Evolutionary conservation across 2,329 filamentous ascomycete genomes (phyloP), one percentile per base, ranked within the genome.

Genomic region (Aspergillaceae sp.): DNA sequence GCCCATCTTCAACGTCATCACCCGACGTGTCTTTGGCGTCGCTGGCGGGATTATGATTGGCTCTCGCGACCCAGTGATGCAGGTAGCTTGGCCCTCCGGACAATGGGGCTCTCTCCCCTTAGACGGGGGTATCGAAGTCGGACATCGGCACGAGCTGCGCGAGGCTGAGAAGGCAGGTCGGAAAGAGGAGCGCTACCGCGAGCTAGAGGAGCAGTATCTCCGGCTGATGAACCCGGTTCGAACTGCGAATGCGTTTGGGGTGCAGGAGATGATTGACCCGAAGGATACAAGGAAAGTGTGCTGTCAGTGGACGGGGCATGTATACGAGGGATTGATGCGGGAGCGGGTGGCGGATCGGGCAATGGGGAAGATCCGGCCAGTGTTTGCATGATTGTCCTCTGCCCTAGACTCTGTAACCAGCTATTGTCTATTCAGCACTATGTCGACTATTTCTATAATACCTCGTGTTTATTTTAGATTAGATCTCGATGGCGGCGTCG

Each of bases 241-340:
- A 10, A 82, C 79, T 3, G 80, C 80, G 8, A 82, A 82, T 63
- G 72, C 74, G 7, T 83, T 83, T 61, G 77, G 77, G 0, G 70
- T 83, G 0, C 79, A 83, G 61, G 80, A 83, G 59, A 82, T 83
- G 40, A 76, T 83, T 36, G 80, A 83, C 62, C 80, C 79, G 4
- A 77, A 76, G 30, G 68, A 74, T 48, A 83, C 80, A 3, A 69
- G 80, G 43, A 59, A 61, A n/a, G 62, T 81, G 6, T 74, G 75
- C 34, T 75, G 71, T 49, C 69, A 74, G 33, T 83, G 80, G 80
- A 63, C 71, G 3, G 64, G 58, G 45, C 74, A 80, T 61, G 69
- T 80, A 28, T 83, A 80, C 59, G 70, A 74, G 36, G 64, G 60
- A n/a, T 62, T 79, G 46, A 61, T 80, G 60, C 69, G 69, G 36